Evolutionary conservation across 805 yeast species (phyloP), one percentile per base, ranked within the genome.

Genomic region (Ogataea paradorogensis): DNA sequence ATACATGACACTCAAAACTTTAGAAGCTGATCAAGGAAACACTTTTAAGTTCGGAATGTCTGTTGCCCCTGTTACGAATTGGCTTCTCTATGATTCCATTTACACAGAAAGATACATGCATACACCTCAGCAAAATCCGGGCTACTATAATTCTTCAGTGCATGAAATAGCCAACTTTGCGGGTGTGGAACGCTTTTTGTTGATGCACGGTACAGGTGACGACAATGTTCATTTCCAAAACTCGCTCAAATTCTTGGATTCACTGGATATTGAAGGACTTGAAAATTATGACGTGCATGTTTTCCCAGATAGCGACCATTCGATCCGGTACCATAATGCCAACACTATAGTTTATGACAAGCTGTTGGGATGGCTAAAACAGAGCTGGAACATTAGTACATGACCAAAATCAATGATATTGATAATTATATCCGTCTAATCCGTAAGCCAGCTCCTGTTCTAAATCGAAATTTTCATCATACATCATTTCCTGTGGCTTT

Each of bases 181-280:
- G 11, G 56, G 68, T 32, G 74, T 71, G 8, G 71, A 71, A 33
- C 71, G 98, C 54, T 88, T 93, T 55, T 63, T 93, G 45, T 59
- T 93, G 26, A 87, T 91, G 87, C 99, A 91, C 58, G 99, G 99
- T 1, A 82, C 96, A 0, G 96, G 96, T 4, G 99, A 93, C 64
- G 99, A 93, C 62, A 93, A 93, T 53, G 99, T 93, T 32, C 98
- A 93, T 64, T 78, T 90, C 63, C 99, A 93, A 60, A 87, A 93
- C 65, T 76, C 91, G 30, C 70, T 88, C 44, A 79, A 81, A 58
- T 67, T 93, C 27, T 57, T 93, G 32, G 98, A 93, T 63, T 66
- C 74, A 50, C 70, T 91, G 40, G 82, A 90, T 53, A 53, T 80
- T 39, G 75, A 70, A n/a, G 74, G 73, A 3, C 76, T 89, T n/a